Percentiles rank a stretch among this genome's conserved stretches.
Conservation (phyloP, 331 rosid species). For the Acacia pycnantha region DNA sequence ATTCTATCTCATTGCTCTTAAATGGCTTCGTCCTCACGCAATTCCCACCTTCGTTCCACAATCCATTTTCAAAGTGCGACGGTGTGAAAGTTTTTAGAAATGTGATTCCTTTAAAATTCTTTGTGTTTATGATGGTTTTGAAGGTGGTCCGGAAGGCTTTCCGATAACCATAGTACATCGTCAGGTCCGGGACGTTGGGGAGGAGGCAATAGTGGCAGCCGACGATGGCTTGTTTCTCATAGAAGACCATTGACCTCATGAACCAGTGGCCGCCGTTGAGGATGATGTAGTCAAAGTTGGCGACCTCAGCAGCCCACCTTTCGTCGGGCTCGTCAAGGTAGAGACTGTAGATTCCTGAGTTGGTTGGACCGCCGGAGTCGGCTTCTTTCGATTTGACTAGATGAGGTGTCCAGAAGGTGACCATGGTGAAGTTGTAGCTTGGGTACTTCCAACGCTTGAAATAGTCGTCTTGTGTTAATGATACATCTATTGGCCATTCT, state of each 20-base stretch:
- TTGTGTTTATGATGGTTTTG: conserved; percentile 49
- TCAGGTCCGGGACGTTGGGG: conserved; percentile 58
- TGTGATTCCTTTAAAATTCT: conserved; percentile 60
- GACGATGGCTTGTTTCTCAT: conserved; percentile 47
- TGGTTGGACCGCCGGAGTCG: conserved; percentile 47
- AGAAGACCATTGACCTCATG: conserved; percentile 51
- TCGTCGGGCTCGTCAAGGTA: conserved; percentile 77
- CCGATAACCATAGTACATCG: conserved; percentile 68
- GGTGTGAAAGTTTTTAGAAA: conserved; percentile 76
- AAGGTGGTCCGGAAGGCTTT: conserved; percentile 67
- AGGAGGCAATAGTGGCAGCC: conserved; percentile 78
- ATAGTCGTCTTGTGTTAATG: conserved; percentile 49
- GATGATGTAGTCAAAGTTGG: conserved; percentile 65
- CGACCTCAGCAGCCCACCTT: conserved; percentile 58
- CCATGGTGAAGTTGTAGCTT: conserved; percentile 80
- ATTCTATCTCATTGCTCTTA: conserved; percentile 47
- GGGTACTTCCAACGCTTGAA: conserved; percentile 74
- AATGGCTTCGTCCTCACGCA: conserved; percentile 75
- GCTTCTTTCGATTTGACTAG: conserved; percentile 54
- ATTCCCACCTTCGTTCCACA: conserved; percentile 84
- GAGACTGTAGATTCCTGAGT: conserved; percentile 59
- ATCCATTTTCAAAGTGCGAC: conserved; percentile 80
- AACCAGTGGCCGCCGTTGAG: conserved; percentile 92
- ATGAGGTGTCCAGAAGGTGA: conserved; percentile 76
- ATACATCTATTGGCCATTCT: conserved; percentile 83